A percentile compares a stretch with the other conserved stretches of the same genome.
phyloP scores from a whole-genome alignment of 2,329 filamentous ascomycete species.

The Penicillium sp. region DNA sequence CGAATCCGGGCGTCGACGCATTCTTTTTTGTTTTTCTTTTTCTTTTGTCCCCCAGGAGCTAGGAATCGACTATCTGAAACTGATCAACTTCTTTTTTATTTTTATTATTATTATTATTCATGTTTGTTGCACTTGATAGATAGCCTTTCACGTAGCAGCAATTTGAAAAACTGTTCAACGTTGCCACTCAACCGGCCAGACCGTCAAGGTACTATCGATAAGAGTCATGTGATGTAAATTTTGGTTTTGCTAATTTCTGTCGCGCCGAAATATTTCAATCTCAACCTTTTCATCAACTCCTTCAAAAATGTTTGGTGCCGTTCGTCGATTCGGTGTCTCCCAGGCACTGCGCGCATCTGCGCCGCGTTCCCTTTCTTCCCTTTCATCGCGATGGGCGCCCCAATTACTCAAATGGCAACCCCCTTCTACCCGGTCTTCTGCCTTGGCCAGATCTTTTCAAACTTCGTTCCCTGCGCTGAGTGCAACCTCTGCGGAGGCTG shows the following conservation, averaged over 20 bases:
- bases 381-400: slow-evolving; percentile 26
- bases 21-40: background rate
- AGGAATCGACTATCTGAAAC: too few species aligned
- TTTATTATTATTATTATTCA: too few species aligned
- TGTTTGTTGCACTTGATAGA: too few species aligned
- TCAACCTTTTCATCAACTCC: slow-evolving; percentile 5
- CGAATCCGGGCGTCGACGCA: background rate
- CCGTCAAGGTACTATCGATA: slow-evolving; percentile 17
- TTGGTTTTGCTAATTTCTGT: slow-evolving; percentile 21
- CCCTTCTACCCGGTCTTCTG: slow-evolving; percentile 17
- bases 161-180: background rate
- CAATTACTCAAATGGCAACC: slow-evolving; percentile 29
- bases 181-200: background rate
- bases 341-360: slow-evolving; percentile 35
- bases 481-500: slow-evolving; percentile 23
- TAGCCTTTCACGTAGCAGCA: too few species aligned
- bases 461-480: slow-evolving; percentile 27
- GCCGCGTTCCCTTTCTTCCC: slow-evolving; percentile 27
- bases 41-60: background rate
- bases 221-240: slow-evolving; percentile 21
- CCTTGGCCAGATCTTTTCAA: slow-evolving; percentile 28
- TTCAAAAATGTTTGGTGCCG: slow-evolving; percentile 36
- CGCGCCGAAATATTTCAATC: slow-evolving; percentile 9
- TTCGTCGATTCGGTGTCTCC: slow-evolving; percentile 38
- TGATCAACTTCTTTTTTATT: too few species aligned